Evolutionary conservation across 805 yeast species (phyloP), one percentile per base, ranked within the genome.

Genomic region (Candida andamanensis): DNA sequence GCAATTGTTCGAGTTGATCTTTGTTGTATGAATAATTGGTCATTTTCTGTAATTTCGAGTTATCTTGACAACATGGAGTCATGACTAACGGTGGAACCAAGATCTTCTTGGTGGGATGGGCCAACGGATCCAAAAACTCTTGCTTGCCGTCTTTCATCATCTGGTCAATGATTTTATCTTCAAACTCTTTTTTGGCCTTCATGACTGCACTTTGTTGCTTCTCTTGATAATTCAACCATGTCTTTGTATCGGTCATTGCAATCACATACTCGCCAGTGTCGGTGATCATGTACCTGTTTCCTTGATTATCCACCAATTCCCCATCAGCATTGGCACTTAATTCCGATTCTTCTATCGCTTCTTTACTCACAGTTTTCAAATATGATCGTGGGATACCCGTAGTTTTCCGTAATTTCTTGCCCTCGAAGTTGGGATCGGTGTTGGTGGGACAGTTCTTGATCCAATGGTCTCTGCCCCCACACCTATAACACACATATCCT

Each of bases 351-450:
- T 60, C 65, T 23, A 80, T 85, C 0, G 77, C 72, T 17, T 90
- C 90, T 51, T 84, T 84, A 12, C 84, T 85, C 6, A 92, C 78
- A 0, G 95, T 81, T 45, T 86, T 83, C 56, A 92, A 74, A 56
- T 86, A 86, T 20, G 94, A 81, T 57, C 81, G 83, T 2, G 99
- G 99, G 50, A 92, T 92, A 79, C 99, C 99, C 0, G 97, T 92
- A 0, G 97, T 89, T 46, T 95, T 74, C 47, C 85, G 82, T 29
- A 92, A 82, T 39, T 94, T 72, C 50, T 85, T 85, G 13, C 95
- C 95, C 52, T 90, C 97, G 72, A 87, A 87, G 46, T 78, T 84
- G 2, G 96, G 96, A 58, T 90, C 97, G 26, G 76, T 78, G 49
- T 85, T 82, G 3, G 95, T 85, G 0, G 99, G 98, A 65, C 99